phyloP scores from a whole-genome alignment of 768 basidiomycete species.

The Pulveroboletus sp. region DNA sequence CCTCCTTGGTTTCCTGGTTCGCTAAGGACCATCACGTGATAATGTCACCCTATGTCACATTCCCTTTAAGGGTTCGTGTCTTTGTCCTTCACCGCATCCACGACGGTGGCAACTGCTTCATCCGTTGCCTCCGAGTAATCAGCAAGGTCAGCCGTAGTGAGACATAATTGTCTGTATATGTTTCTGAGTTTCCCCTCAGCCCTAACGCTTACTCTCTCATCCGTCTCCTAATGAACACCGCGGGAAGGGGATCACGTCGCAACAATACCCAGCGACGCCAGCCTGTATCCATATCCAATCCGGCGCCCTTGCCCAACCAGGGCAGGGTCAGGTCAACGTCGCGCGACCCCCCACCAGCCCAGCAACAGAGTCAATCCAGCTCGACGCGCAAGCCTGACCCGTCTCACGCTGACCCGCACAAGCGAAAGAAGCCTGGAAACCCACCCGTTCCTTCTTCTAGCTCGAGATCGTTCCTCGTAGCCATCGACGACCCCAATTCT shows the following conservation, averaged over 20 bases:
- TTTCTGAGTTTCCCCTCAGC: conserved; percentile 1
- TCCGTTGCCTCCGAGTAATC: neutral
- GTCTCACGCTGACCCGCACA: conserved; percentile 22
- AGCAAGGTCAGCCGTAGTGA: conserved; percentile 6
- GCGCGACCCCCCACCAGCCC: conserved; percentile 26
- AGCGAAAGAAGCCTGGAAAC: conserved; percentile 29
- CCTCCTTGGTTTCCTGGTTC: no score
- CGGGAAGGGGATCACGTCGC: conserved; percentile 25
- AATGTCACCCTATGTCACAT: conserved; percentile 3
- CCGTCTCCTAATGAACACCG: conserved; percentile 19
- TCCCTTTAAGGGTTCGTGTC: conserved; percentile 12
- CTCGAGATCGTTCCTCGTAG: conserved; percentile 27
- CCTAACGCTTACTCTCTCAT: neutral
- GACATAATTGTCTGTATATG: neutral
- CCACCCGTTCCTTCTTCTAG: conserved; percentile 10
- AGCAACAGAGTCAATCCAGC: conserved; percentile 12
- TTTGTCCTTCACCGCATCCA: conserved; percentile 7
- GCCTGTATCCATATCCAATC: conserved; percentile 12
- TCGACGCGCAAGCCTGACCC: conserved; percentile 19
- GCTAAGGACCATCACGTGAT: conserved; percentile 22
- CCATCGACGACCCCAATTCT: conserved; percentile 24
- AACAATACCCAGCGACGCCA: conserved; percentile 25
- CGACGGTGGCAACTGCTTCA: conserved; percentile 1
- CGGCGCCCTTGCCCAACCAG: conserved; percentile 15
- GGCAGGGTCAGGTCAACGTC: conserved; percentile 36